These are phyloP conservation scores for Actinidia chinensis DNA, from an alignment of 179 eudicot species.

Conservation along the genomic window DNA sequence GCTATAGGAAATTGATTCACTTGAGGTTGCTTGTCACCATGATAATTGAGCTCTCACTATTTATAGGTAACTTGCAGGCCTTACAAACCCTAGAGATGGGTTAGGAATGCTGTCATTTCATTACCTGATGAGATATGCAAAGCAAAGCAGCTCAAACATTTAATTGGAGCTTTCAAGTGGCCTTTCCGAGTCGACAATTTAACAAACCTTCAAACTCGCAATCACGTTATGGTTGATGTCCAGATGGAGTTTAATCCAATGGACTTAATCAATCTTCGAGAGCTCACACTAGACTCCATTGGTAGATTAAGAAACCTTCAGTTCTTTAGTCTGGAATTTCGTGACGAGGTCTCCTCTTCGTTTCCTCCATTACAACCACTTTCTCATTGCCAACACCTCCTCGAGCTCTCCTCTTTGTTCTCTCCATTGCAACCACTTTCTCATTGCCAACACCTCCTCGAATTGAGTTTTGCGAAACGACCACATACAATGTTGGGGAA, in stretches of 20 bases:
- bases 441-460: background rate
- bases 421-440: background rate
- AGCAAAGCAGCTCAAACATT: too few relatives aligned
- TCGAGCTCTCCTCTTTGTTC: accelerated
- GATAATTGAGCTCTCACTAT: background rate
- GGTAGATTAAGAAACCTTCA: background rate
- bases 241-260: too few relatives aligned
- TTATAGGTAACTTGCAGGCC: background rate
- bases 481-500: too few relatives aligned
- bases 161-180: too few relatives aligned
- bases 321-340: background rate
- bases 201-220: too few relatives aligned
- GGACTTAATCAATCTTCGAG: background rate
- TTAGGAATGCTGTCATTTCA: background rate
- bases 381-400: too few relatives aligned
- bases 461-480: too few relatives aligned
- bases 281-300: background rate
- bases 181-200: too few relatives aligned
- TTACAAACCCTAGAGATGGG: background rate
- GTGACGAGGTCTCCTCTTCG: too few relatives aligned
- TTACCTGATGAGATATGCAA: background rate
- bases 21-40: background rate
- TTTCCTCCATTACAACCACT: too few relatives aligned
- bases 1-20: background rate
- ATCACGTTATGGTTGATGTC: background rate